Base-by-base conservation (phyloP, 192 early-diverging fungal species). In the Backusella psychrophila region DNA sequence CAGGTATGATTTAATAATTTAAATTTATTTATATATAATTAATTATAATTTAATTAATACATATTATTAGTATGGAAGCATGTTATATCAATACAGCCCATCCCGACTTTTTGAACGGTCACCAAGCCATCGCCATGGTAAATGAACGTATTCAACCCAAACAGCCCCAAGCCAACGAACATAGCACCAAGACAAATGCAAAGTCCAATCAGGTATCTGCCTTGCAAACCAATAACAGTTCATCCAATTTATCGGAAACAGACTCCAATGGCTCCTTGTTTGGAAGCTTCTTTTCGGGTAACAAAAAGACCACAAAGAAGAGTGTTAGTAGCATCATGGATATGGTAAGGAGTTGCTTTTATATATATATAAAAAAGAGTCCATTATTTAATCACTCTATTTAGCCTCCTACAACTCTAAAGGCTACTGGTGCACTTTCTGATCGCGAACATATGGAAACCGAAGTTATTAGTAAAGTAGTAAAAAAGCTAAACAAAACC, bases 21-120 rank as follows among this genome's bases (percentile, higher is more conserved):
- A 31, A 31, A 31, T 31, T 33, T 33, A 33, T 33, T 3, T 33
- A 33, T 9, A 66, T 14, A 11, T 23, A 31, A 4, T 29, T 46
- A 33, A 1, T 11, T 36, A 31, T 41, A 26, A 14, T 23, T 31
- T 17, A 9, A n/a, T 41, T 34, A 7, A 52, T 1, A 9, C 31
- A 63, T 33, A 33, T 29, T 53, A 1, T 36, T 80, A 93, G 89
- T 23, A 97, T 96, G 89, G 98, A 99, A 85, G 88, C 93, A 21
- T 91, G 91, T 81, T 99, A 99, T 83, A 92, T 99, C 85, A 99
- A 99, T 88, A 99, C 98, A 12, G 97, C 89, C 6, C 98, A 99
- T 80, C 97, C 97, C 6, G 97, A 99, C 78, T 99, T 99, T 85
- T 88, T 99, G 81, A 96, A 91, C 77, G 98, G 98, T 59, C 97